A percentile compares a stretch with the other conserved stretches of the same genome.
phyloP scores from a whole-genome alignment of 176 grass and related monocot species.

The Oryza coarctata region DNA sequence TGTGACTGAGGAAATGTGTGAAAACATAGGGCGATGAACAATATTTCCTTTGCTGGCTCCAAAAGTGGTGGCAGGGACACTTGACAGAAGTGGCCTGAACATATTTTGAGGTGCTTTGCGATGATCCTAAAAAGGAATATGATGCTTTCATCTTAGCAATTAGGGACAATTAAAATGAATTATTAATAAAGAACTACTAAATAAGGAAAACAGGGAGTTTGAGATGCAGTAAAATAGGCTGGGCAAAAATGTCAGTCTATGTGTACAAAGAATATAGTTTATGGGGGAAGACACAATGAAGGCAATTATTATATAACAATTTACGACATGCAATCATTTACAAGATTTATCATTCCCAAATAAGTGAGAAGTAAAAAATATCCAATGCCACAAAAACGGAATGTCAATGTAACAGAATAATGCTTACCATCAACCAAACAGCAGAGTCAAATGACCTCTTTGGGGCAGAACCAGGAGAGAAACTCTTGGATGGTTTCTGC shows the following conservation, averaged over 20 bases:
- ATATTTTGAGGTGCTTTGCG: constrained; percentile 80
- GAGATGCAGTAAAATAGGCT: constrained; percentile 21
- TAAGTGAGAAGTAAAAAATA: background rate
- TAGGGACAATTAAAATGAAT: background rate
- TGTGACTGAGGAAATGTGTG: constrained; percentile 71
- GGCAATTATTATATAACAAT: constrained; percentile 3
- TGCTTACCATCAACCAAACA: constrained; percentile 77
- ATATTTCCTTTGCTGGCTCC: constrained; percentile 48
- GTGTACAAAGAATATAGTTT: background rate
- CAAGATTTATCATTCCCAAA: background rate
- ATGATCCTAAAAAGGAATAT: constrained; percentile 69
- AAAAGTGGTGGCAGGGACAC: constrained; percentile 71
- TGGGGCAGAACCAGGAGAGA: constrained; percentile 58
- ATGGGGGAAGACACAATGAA: constrained; percentile 2
- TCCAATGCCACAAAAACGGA: background rate
- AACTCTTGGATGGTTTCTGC: constrained; percentile 66
- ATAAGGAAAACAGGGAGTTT: constrained; percentile 5
- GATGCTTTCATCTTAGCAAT: constrained; percentile 24
- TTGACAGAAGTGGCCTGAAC: constrained; percentile 91
- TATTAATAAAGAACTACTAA: background rate
- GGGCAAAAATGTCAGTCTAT: background rate
- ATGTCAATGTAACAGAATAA: constrained; percentile 18
- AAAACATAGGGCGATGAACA: constrained; percentile 52
- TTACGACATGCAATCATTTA: constrained; percentile 4
- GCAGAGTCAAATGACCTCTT: constrained; percentile 89